Evolutionary conservation across 2,329 filamentous ascomycete species (phyloP).

Genomic region (Beauveria medogensis): DNA sequence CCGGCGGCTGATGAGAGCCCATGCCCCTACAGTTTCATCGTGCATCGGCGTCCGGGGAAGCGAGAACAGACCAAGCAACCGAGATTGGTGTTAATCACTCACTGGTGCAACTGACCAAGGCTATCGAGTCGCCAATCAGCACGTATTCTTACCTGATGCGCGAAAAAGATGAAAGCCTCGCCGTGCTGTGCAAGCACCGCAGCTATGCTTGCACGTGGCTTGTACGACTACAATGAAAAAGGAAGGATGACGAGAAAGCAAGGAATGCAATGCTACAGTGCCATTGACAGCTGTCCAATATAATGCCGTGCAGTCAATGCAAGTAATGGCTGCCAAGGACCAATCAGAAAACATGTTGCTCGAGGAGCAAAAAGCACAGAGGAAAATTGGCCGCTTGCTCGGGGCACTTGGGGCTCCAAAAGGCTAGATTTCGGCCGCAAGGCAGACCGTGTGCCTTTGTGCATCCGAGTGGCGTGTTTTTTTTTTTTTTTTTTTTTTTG

Average conservation of each 20-base stretch:
- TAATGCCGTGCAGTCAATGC: constrained; percentile 1
- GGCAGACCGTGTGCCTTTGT: neutral
- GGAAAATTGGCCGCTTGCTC: neutral
- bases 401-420: neutral
- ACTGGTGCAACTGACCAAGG: too few species aligned
- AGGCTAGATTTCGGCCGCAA: neutral
- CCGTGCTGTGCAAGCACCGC: neutral
- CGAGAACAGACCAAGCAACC: neutral
- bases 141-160: too few species aligned
- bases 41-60: neutral
- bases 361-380: neutral
- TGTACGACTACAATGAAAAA: too few species aligned
- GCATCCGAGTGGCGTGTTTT: neutral
- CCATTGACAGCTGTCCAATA: neutral
- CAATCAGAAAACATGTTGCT: neutral
- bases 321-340: neutral
- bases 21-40: neutral
- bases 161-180: neutral
- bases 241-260: neutral
- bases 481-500: neutral
- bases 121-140: too few species aligned
- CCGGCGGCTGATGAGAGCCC: neutral
- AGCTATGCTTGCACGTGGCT: neutral
- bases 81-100: neutral
- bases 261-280: neutral